Evolutionary conservation across 352 stramenopile genomes (phyloP), one percentile per base, ranked within the genome.

Genomic region (Aphanomyces astaci): DNA sequence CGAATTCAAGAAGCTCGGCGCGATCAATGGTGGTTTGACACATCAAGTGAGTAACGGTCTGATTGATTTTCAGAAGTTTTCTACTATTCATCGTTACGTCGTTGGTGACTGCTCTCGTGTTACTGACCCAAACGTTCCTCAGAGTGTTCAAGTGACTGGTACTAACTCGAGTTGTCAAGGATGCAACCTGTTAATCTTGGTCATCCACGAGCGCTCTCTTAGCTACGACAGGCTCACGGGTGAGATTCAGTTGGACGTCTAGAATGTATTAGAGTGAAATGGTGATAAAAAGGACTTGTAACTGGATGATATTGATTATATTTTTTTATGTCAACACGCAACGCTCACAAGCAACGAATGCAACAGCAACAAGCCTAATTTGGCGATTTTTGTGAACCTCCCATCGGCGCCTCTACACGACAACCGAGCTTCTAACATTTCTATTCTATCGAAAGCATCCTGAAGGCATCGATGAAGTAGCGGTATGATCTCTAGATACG

Each of bases 11-110:
- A 76, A 76, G 45, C 11, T 76, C 17, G 27, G 22, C 46, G 49
- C 68, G 4, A 63, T 76, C 17, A 76, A 76, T 49, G 72, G 72
- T 63, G 55, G 64, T 68, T 27, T 74, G 7, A 67, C 46, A 0
- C 67, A 63, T 49, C 53, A 72, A 36, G 67, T 76, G 13, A 60
- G 36, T n/a, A 72, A 70, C 48, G 72, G 72, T 31, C 30, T 76
- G 0, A 63, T 76, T n/a, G 64, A 71, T 66, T 56, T 70, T 9
- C 28, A 74, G 19, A 59, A 65, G 32, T 74, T 59, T 54, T 32
- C 45, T 15, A 70, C 25, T 27, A 51, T 36, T 25, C 52, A 75
- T 33, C 72, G 69, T 56, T 32, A 74, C 0, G 13, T 72, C 3
- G 27, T 75, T 40, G 72, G 66, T 28, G 72, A 74, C 10, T 73